Percentiles rank a stretch among this genome's conserved stretches.
Evolutionary conservation across 768 basidiomycete species (phyloP).

Genomic region (Pleurotus pulmonarius): DNA sequence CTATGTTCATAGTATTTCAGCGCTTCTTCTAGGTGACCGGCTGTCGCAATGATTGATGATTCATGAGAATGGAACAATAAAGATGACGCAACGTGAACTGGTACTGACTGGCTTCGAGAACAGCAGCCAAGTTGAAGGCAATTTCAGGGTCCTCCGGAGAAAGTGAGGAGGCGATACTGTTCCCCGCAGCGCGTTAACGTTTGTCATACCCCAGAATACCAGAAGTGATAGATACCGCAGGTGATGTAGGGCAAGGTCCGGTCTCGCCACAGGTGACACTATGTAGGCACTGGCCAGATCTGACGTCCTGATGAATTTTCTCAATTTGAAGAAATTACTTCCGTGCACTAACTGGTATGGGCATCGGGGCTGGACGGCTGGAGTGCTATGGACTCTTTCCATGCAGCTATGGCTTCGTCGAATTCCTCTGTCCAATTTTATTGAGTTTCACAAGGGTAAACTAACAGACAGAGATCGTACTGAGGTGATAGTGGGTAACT

Average conservation of each 20-base stretch:
- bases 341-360: conserved; percentile 67
- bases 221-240: conserved; percentile 52
- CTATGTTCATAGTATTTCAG: conserved; percentile 79
- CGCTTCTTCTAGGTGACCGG: conserved; percentile 76
- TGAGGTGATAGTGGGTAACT: conserved; percentile 86
- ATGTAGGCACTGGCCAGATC: conserved; percentile 90
- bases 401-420: conserved; percentile 78
- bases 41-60: conserved; percentile 33
- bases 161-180: conserved; percentile 77
- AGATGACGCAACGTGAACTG: conserved; percentile 13
- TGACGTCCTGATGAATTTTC: conserved; percentile 20
- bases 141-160: conserved; percentile 89
- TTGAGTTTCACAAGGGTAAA: conserved; percentile 5
- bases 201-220: conserved; percentile 23
- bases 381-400: conserved; percentile 80
- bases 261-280: conserved; percentile 72
- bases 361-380: conserved; percentile 84
- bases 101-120: conserved; percentile 80
- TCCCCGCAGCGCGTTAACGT: conserved; percentile 11
- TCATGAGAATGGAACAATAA: conserved; percentile 29
- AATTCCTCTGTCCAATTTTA: conserved; percentile 63
- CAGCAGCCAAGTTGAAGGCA: conserved; percentile 87
- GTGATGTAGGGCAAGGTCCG: conserved; percentile 85
- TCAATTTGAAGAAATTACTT: neutral
- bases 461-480: conserved; percentile 39